Evolutionary conservation across 129 eudicot species (phyloP).

Genomic region (Gnaphalium uliginosum): DNA sequence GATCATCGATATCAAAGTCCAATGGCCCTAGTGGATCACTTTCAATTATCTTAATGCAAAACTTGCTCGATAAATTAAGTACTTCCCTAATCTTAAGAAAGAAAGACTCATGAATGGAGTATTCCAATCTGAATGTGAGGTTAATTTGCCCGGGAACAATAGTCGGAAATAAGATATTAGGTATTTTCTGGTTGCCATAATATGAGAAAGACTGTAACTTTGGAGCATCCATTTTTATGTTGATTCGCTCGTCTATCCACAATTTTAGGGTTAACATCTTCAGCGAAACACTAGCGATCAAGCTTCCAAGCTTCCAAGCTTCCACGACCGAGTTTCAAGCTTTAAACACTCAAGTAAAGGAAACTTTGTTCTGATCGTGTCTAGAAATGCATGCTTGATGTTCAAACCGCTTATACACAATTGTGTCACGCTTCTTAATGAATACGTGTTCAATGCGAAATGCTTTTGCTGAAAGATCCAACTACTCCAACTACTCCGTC

Average conservation of each 20-base stretch:
- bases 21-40: neutral
- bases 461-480: neutral
- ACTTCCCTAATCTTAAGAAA: neutral
- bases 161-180: neutral
- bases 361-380: conserved; percentile 1
- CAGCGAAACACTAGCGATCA: conserved; percentile 2
- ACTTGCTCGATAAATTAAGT: neutral
- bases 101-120: neutral
- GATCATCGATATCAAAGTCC: neutral
- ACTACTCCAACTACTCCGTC: neutral
- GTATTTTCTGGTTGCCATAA: neutral
- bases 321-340: neutral
- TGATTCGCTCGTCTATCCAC: neutral
- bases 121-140: neutral
- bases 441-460: neutral
- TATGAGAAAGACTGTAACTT: neutral
- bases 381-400: neutral
- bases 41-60: neutral
- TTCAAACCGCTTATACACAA: neutral
- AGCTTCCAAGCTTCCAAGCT: neutral
- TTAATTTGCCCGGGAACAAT: neutral
- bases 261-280: neutral
- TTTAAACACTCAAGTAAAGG: neutral
- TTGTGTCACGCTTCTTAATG: neutral
- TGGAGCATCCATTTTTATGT: conserved; percentile 11